A percentile compares a stretch with the other conserved stretches of the same genome.
phyloP scores from a whole-genome alignment of 2,329 filamentous ascomycete species.

The Nakataea oryzae region DNA sequence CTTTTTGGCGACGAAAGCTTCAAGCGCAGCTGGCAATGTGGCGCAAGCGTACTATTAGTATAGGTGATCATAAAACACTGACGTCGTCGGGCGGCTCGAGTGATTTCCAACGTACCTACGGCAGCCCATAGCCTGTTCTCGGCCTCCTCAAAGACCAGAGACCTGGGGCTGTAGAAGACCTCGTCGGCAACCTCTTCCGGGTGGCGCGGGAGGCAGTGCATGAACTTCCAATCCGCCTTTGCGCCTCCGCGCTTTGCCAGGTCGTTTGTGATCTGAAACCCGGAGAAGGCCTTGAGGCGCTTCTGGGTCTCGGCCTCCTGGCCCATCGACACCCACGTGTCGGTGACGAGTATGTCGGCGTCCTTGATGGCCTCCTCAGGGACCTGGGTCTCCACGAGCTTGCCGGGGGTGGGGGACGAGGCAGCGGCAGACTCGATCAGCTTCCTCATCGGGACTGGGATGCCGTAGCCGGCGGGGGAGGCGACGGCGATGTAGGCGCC shows the following conservation, averaged over 20 bases:
- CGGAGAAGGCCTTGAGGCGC: conserved; percentile 70
- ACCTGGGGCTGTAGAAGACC: conserved; percentile 81
- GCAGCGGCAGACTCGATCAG: conserved; percentile 56
- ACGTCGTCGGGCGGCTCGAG: neutral
- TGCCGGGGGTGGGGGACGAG: conserved; percentile 40
- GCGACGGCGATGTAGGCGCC: conserved; percentile 82
- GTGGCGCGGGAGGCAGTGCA: conserved; percentile 94
- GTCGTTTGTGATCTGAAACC: conserved; percentile 85
- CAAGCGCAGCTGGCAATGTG: conserved; percentile 50
- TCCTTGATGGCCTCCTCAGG: conserved; percentile 79
- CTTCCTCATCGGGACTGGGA: conserved; percentile 63
- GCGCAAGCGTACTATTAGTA: neutral
- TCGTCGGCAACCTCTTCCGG: conserved; percentile 88
- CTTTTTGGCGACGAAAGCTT: conserved; percentile 91
- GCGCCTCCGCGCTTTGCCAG: conserved; percentile 77
- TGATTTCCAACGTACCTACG: conserved; percentile 44
- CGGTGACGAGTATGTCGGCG: conserved; percentile 86
- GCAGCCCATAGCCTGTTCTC: conserved; percentile 93
- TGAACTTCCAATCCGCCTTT: conserved; percentile 87
- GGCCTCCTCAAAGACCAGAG: conserved; percentile 85
- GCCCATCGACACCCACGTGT: conserved; percentile 98
- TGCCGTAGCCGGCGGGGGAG: conserved; percentile 74
- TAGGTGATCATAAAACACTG: neutral
- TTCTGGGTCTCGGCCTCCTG: conserved; percentile 78
- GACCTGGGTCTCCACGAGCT: conserved; percentile 62